Conservation (phyloP, 805 yeast genomes). For the Aciculoconidium aculeatum region DNA sequence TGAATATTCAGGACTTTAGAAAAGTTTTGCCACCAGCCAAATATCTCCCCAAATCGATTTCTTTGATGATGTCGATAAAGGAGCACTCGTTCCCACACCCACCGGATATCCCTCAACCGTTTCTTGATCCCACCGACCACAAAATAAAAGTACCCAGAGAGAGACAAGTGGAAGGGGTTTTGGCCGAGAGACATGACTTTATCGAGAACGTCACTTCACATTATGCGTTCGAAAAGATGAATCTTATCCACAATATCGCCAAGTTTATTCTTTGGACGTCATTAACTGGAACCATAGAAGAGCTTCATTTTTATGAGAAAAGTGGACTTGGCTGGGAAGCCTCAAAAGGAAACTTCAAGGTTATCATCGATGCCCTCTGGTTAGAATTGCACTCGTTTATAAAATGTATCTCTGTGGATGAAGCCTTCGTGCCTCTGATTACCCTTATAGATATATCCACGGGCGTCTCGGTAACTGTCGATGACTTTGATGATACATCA, state of each 20-base stretch:
- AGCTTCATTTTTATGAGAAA: slow-evolving; percentile 18
- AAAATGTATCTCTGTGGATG: too few species aligned
- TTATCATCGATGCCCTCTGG: slow-evolving; percentile 13
- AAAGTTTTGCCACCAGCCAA: too few species aligned
- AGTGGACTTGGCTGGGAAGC: slow-evolving; percentile 17
- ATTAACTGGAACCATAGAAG: slow-evolving; percentile 13
- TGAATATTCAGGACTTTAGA: too few species aligned
- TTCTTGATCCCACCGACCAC: slow-evolving; percentile 36
- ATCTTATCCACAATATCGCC: slow-evolving; percentile 32
- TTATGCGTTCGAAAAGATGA: slow-evolving; percentile 36
- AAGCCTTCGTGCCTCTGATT: background rate
- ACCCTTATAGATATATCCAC: background rate
- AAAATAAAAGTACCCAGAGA: slow-evolving; percentile 33
- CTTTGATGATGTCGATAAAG: too few species aligned
- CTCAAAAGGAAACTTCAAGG: slow-evolving; percentile 7
- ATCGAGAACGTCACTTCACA: slow-evolving; percentile 32
- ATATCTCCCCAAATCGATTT: too few species aligned
- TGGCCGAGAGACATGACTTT: slow-evolving; percentile 34
- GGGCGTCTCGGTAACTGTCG: background rate
- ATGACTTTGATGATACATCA: slow-evolving; percentile 1
- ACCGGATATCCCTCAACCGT: slow-evolving; percentile 41
- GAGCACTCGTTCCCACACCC: slow-evolving; percentile 22
- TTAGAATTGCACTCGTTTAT: slow-evolving; percentile 15
- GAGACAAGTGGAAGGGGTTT: slow-evolving; percentile 23
- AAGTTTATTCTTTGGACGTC: slow-evolving; percentile 25